Evolutionary conservation across 1,284 basidiomycete species (phyloP), one percentile per base, ranked within the genome.

Genomic region (Austropuccinia psidii): DNA sequence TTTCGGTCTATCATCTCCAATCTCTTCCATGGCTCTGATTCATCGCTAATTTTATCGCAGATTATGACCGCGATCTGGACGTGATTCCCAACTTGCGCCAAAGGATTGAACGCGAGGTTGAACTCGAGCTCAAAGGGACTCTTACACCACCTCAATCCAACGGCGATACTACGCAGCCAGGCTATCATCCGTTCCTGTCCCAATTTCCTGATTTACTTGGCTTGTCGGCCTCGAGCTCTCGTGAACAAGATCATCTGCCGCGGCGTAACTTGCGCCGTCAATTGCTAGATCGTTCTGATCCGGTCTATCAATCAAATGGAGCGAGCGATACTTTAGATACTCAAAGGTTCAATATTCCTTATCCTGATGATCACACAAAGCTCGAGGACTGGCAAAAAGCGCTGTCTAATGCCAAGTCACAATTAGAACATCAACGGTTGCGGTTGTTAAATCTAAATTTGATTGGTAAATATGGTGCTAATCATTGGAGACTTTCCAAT

Each of bases 401-500:
- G 0, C 81, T 96, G 73, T 83, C 87, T 76, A 91, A 91, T 79
- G 91, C 90, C 13, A 85, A 88, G 75, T 87, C 90, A 45, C 93
- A 94, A 75, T 84, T 96, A 49, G 93, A 93, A 78, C 92, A 98
- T 80, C 94, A 96, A 82, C 86, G 87, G 41, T 84, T 91, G 77
- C 85, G 94, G 89, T 87, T 90, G 77, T 88, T 88, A 49, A 98
- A 98, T 83, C 83, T 94, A 49, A 86, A 88, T 8, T 83, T 98
- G 24, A 82, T 97, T 49, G 88, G 91, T 79, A 87, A 87, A 52
- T 94, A 95, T 80, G 96, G 92, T 1, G 83, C 89, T 13, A 96
- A 97, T 82, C 88, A 89, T 11, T 96, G 91, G 90, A 86, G 89
- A 76, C 87, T 95, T 80, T 87, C 91, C 80, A 95, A 96, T 81